Base-by-base conservation (phyloP, 495 filamentous ascomycete genomes). In the Filosporella fistucella region DNA sequence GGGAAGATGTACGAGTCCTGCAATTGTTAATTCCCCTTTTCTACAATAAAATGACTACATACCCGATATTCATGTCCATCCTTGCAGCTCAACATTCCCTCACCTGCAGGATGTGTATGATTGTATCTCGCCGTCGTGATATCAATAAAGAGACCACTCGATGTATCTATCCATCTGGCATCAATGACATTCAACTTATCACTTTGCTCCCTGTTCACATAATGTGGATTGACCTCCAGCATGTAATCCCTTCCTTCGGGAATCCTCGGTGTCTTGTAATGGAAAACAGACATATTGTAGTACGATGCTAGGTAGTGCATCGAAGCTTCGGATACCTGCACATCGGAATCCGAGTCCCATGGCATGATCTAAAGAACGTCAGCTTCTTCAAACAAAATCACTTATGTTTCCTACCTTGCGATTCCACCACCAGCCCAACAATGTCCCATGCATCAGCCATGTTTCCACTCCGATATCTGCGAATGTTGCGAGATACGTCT, bases 351-450 rank as follows among this genome's bases (percentile, higher is more conserved):
- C 70, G 80, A 86, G 60, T 94, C 88, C 88, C 88, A 91, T n/a
- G 88, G 87, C 51, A 91, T 77, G 57, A 88, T 76, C 67, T 56
- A 16, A 10, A 10, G 23, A 11, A 14, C 8, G 39, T 42, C 29
- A 43, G 21, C 12, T n/a, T 33, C 34, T 28, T 35, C 18, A 34
- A 28, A 11, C 20, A 2, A 2, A 10, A 2, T n/a, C 35, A 30
- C 18, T 56, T 59, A 10, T 35, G 13, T 2, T 13, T 51, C 89
- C 72, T 56, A 88, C 76, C 64, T 80, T 78, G 20, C 81, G 84
- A 60, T 89, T 91, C 89, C 89, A 95, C 86, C 87, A 93, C 89
- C 89, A 95, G 5, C 89, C 89, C 38, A 95, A 67, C 39, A 95
- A 68, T 22, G 88, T 89, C 21, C 89, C 89, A 64, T 95, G 89